These are phyloP conservation scores for Panicum hallii DNA, from an alignment of 202 grass and related monocot genomes.

Conservation along the genomic window DNA sequence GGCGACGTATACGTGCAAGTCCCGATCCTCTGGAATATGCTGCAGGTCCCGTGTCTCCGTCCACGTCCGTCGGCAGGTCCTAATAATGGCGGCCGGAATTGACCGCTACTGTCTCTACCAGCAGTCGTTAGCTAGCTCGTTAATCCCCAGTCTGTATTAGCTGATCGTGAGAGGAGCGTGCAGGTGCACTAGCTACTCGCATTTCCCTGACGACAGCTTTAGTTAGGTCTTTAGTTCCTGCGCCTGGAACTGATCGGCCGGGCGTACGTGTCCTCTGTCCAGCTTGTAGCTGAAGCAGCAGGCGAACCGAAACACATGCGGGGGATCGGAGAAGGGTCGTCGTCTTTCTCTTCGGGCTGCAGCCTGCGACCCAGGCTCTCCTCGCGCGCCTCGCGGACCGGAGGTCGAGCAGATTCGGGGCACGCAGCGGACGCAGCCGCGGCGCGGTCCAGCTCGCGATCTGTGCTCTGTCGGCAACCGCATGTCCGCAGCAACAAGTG, in stretches of 20 bases:
- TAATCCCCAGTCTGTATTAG: neutral
- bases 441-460: too few relatives aligned
- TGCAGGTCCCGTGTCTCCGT: neutral
- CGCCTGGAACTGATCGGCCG: neutral
- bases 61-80: constrained; percentile 35
- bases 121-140: neutral
- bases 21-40: neutral
- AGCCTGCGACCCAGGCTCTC: too few relatives aligned
- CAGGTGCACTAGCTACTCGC: neutral
- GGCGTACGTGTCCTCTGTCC: neutral
- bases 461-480: too few relatives aligned
- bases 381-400: too few relatives aligned
- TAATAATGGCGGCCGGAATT: neutral
- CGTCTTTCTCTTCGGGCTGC: too few relatives aligned
- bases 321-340: too few relatives aligned
- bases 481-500: too few relatives aligned
- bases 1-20: neutral
- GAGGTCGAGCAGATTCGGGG: too few relatives aligned
- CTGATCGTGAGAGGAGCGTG: neutral
- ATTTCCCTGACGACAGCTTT: neutral
- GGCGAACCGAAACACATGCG: too few relatives aligned
- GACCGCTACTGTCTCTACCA: neutral
- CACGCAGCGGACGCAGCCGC: too few relatives aligned
- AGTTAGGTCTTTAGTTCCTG: neutral
- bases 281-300: neutral